Evolutionary conservation across 108 stramenopile genomes (phyloP), one percentile per base, ranked within the genome.

Genomic region (Fragilaria radians): DNA sequence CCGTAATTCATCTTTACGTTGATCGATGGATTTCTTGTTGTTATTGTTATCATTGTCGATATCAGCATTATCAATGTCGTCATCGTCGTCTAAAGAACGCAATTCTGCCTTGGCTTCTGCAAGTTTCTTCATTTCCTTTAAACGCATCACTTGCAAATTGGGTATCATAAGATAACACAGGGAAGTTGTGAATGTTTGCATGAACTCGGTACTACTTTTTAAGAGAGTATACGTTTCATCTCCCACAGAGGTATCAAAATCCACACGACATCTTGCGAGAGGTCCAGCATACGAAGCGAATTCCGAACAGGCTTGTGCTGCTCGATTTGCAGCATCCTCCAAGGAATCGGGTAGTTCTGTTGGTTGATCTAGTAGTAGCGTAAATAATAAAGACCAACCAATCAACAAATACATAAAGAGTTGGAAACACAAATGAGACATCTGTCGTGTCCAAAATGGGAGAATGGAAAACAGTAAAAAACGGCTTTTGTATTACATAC

Each of bases 201-300:
- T 92, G 63, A 96, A 93, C 54, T 87, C 86, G 3, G 91, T 77
- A 57, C 80, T 82, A 5, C 68, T 52, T 63, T 96, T 96, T 22
- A 96, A 73, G 45, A 77, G 67, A 7, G 94, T 93, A 67, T 83
- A 96, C 0, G 94, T 96, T 62, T 91, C 92, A 63, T 96, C 95
- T 0, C 95, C 95, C 0, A 81, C 81, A 29, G 71, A 73, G 4
- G 95, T 96, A 61, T 95, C 94, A 78, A 96, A 95, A 68, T 95
- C 93, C n/a, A 91, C 83, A 5, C 89, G 81, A 46, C 89, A 91
- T 14, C 89, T 83, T 4, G 61, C 68, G 65, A 70, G 36, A 0
- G 79, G 30, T 0, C 81, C 83, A 4, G 67, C 53, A 0, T 34
- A 50, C 14, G 36, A 7, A 7, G 14, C 36, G 11, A 42, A 42